phyloP scores from a whole-genome alignment of 148 eudicot species.

The Cornus kousa region DNA sequence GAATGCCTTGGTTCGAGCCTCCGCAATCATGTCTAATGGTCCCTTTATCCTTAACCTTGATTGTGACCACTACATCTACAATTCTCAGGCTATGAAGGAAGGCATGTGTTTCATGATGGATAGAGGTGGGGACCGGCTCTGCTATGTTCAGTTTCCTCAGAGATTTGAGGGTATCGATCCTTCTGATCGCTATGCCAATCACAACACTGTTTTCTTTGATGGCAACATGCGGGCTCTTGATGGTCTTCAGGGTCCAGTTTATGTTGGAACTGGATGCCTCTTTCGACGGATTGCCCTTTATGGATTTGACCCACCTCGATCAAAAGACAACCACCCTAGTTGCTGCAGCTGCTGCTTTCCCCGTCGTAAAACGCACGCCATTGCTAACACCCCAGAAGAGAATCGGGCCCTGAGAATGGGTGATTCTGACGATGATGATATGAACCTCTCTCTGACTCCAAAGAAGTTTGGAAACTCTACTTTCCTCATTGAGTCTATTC shows the following conservation, averaged over 20 bases:
- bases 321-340: conserved; percentile 54
- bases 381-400: conserved; percentile 43
- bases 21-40: conserved; percentile 95
- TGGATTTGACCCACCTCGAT: conserved; percentile 88
- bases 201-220: conserved; percentile 91
- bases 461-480: conserved; percentile 83
- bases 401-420: conserved; percentile 63
- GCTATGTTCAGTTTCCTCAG: conserved; percentile 92
- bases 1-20: conserved; percentile 96
- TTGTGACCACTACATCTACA: conserved; percentile 94
- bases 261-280: conserved; percentile 93
- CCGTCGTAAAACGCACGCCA: conserved; percentile 36
- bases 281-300: conserved; percentile 81
- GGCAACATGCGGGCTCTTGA: conserved; percentile 95
- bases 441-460: conserved; percentile 62
- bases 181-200: conserved; percentile 93
- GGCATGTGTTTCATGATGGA: conserved; percentile 99
- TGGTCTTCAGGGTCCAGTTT: conserved; percentile 92
- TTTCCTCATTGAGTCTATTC: conserved; percentile 75
- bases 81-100: conserved; percentile 80
- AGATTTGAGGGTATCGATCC: conserved; percentile 96
- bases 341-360: conserved; percentile 54
- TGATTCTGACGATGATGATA: conserved; percentile 63
- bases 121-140: conserved; percentile 90
- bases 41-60: conserved; percentile 90